Evolutionary conservation across 805 yeast species (phyloP).

Genomic region (Candida caryicola): DNA sequence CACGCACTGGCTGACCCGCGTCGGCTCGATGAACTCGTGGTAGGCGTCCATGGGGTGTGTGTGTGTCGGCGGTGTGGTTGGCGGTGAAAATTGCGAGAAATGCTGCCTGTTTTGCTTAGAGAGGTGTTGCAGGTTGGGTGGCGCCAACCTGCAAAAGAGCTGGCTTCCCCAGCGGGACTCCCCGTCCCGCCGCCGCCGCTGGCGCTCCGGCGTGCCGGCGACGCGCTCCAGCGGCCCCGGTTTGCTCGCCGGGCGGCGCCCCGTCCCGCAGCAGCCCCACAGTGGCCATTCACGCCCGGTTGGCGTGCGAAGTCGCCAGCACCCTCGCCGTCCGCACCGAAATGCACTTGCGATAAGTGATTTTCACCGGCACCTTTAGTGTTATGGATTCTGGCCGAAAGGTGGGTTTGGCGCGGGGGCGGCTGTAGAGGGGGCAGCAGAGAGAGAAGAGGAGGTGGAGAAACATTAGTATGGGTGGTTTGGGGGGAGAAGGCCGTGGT

Average conservation of each 20-base stretch:
- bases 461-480: slow-evolving; percentile 3
- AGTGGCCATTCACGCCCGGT: background rate
- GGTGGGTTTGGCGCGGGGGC: background rate
- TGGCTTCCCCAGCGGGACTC: too few relatives aligned
- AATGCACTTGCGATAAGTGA: background rate
- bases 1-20: slow-evolving; percentile 63
- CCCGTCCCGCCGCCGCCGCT: too few relatives aligned
- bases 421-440: background rate
- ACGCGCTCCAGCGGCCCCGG: background rate
- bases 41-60: slow-evolving; percentile 66
- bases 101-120: slow-evolving; percentile 1
- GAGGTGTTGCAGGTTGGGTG: too few relatives aligned
- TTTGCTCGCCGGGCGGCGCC: background rate
- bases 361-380: slow-evolving; percentile 3
- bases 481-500: background rate
- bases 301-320: background rate
- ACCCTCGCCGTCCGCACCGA: slow-evolving; percentile 7
- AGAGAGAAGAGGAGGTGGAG: background rate
- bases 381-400: slow-evolving; percentile 5
- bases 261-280: background rate
- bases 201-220: too few relatives aligned
- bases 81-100: too few relatives aligned
- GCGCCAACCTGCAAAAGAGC: too few relatives aligned
- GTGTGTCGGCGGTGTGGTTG: too few relatives aligned
- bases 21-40: slow-evolving; percentile 72